Percentiles rank a stretch among this genome's conserved stretches.
These are phyloP conservation scores for Magnusiomyces paraingens DNA, from an alignment of 1,139 yeast genomes.

Conservation along the genomic window DNA sequence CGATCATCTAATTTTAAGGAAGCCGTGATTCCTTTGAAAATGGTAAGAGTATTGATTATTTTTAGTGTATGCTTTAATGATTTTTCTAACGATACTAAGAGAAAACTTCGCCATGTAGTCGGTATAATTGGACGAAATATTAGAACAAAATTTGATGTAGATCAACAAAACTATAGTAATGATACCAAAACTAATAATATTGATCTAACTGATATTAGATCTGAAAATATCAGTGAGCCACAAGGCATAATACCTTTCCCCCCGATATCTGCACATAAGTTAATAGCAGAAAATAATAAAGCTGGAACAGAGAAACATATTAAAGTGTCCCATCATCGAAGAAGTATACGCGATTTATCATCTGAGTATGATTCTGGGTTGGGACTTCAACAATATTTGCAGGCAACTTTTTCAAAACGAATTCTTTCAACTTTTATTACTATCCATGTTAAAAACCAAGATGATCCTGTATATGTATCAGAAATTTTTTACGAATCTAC, in stretches of 20 bases:
- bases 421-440: conserved; percentile 11
- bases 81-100: background rate
- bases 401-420: conserved; percentile 1
- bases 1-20: background rate
- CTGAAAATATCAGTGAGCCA: background rate
- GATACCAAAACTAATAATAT: too few species aligned
- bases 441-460: conserved; percentile 8
- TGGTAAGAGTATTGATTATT: background rate
- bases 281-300: background rate
- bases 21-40: background rate
- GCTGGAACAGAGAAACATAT: background rate
- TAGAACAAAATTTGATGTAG: too few species aligned
- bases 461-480: conserved; percentile 14
- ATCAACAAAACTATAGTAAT: too few species aligned
- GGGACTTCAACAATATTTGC: conserved; percentile 9
- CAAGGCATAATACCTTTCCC: background rate
- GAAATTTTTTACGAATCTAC: conserved; percentile 8
- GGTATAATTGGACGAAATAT: background rate
- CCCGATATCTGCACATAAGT: background rate
- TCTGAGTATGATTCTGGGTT: conserved; percentile 10
- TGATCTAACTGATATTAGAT: too few species aligned
- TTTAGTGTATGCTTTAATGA: background rate
- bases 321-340: conserved; percentile 5
- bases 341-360: conserved; percentile 11
- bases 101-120: background rate